A percentile compares a stretch with the other conserved stretches of the same genome.
phyloP scores from a whole-genome alignment of 1,284 basidiomycete species.

The Porodaedalea pini region DNA sequence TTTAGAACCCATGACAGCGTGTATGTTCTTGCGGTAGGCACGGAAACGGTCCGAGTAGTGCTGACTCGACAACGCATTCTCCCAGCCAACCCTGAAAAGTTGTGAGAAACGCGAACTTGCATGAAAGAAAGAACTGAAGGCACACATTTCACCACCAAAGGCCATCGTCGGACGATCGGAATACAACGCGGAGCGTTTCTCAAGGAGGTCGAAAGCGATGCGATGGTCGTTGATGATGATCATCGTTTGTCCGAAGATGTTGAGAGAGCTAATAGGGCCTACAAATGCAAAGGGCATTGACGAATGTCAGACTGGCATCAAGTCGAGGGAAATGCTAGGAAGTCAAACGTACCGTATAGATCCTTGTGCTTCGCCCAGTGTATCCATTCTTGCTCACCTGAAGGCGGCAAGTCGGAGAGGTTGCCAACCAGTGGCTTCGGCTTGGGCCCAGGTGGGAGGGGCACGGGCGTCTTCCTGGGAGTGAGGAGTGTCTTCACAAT shows the following conservation, averaged over 20 bases:
- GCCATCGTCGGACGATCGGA: constrained; percentile 39
- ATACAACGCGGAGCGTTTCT: constrained; percentile 45
- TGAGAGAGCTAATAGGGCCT: constrained; percentile 29
- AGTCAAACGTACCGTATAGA: constrained; percentile 20
- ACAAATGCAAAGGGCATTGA: not conserved
- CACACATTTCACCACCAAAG: constrained; percentile 21
- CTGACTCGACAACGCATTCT: constrained; percentile 6
- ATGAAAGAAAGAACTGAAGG: not conserved
- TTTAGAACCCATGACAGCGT: constrained; percentile 14
- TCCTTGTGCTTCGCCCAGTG: constrained; percentile 19
- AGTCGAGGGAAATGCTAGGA: not conserved
- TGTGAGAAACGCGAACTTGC: not conserved
- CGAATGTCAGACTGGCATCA: not conserved
- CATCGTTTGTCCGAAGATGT: constrained; percentile 40
- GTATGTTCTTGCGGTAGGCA: constrained; percentile 17
- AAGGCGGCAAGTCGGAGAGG: constrained; percentile 17
- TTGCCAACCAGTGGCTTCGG: constrained; percentile 21
- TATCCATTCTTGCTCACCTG: constrained; percentile 20
- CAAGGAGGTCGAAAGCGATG: constrained; percentile 42
- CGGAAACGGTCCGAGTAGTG: constrained; percentile 13
- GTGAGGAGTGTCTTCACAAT: constrained; percentile 11
- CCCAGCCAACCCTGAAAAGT: constrained; percentile 12
- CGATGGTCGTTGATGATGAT: constrained; percentile 41
- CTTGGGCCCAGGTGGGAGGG: constrained; percentile 12
- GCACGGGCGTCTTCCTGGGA: constrained; percentile 9